These are phyloP conservation scores for Collybiopsis luxurians DNA, from an alignment of 768 basidiomycete genomes.

Conservation along the genomic window DNA sequence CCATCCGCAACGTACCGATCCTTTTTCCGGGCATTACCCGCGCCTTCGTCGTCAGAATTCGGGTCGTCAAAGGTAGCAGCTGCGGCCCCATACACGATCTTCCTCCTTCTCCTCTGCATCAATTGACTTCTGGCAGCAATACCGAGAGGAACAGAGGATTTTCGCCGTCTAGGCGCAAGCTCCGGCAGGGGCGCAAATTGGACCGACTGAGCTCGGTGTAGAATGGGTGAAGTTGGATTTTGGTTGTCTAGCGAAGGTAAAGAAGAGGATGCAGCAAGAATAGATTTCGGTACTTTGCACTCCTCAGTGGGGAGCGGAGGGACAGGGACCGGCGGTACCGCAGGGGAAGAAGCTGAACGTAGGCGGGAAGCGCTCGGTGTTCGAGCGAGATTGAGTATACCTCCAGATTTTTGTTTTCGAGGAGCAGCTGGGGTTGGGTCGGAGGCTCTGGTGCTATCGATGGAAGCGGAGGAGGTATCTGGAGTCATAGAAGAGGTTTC, in stretches of 20 bases:
- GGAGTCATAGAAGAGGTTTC: neutral
- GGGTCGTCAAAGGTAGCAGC: neutral
- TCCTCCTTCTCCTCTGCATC: slow-evolving; percentile 30
- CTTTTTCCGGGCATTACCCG: neutral
- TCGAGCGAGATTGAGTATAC: neutral
- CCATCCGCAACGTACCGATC: neutral
- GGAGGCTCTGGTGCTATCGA: neutral
- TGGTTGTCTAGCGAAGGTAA: neutral
- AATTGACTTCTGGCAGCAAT: slow-evolving; percentile 48
- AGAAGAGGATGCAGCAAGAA: neutral
- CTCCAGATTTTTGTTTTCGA: neutral
- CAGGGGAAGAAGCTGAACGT: neutral
- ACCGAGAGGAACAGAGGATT: slow-evolving; percentile 50
- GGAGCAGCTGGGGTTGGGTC: neutral
- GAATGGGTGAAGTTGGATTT: slow-evolving; percentile 13
- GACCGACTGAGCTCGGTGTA: slow-evolving; percentile 21
- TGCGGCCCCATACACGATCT: slow-evolving; percentile 2
- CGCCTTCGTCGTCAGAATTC: neutral
- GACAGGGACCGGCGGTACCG: neutral
- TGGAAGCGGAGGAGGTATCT: neutral
- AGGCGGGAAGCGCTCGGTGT: neutral
- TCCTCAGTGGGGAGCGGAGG: neutral
- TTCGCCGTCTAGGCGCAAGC: slow-evolving; percentile 45
- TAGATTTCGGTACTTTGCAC: slow-evolving; percentile 1
- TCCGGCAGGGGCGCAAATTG: slow-evolving; percentile 62